These are phyloP conservation scores for Xylaria sp. DNA, from an alignment of 2,329 filamentous ascomycete genomes.

Conservation along the genomic window DNA sequence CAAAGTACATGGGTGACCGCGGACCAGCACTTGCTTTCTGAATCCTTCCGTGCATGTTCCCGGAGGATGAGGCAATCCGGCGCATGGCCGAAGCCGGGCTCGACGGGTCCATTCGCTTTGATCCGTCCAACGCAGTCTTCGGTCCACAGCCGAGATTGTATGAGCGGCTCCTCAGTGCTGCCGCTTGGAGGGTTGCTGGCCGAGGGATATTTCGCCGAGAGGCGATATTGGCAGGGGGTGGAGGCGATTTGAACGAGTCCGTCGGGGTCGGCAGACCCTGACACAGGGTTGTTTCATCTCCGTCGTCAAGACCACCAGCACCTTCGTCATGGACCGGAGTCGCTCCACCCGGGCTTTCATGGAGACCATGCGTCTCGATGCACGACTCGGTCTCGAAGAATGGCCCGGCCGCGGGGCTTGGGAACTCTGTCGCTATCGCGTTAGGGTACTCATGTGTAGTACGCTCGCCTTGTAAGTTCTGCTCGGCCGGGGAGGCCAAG, in stretches of 20 bases:
- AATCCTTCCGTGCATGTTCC: slow-evolving; percentile 45
- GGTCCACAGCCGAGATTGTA: slow-evolving; percentile 42
- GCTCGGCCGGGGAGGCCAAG: slow-evolving; percentile 29
- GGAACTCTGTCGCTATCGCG: slow-evolving; percentile 22
- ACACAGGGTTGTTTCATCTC: slow-evolving; percentile 17
- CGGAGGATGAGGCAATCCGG: slow-evolving; percentile 56
- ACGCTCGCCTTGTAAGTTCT: slow-evolving; percentile 24
- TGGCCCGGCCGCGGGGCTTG: slow-evolving; percentile 20
- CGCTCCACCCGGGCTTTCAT: slow-evolving; percentile 21
- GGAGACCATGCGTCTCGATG: slow-evolving; percentile 20
- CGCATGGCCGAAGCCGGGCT: slow-evolving; percentile 50
- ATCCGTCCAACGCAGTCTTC: slow-evolving; percentile 52
- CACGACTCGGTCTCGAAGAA: slow-evolving; percentile 27
- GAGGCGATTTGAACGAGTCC: slow-evolving; percentile 51
- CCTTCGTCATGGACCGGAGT: slow-evolving; percentile 10
- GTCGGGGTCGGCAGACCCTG: slow-evolving; percentile 33
- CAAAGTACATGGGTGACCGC: slow-evolving; percentile 48
- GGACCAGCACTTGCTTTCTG: slow-evolving; percentile 46
- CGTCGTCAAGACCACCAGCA: slow-evolving; percentile 10
- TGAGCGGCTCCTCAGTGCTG: slow-evolving; percentile 48
- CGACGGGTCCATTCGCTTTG: slow-evolving; percentile 47
- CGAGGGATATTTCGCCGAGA: slow-evolving; percentile 54
- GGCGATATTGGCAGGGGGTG: slow-evolving; percentile 56
- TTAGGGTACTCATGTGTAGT: slow-evolving; percentile 24
- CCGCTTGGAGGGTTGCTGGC: slow-evolving; percentile 52